Percentiles rank a stretch among this genome's conserved stretches.
phyloP scores from a whole-genome alignment of 345 rosid genomes.

The Schrenkiella parvula region DNA sequence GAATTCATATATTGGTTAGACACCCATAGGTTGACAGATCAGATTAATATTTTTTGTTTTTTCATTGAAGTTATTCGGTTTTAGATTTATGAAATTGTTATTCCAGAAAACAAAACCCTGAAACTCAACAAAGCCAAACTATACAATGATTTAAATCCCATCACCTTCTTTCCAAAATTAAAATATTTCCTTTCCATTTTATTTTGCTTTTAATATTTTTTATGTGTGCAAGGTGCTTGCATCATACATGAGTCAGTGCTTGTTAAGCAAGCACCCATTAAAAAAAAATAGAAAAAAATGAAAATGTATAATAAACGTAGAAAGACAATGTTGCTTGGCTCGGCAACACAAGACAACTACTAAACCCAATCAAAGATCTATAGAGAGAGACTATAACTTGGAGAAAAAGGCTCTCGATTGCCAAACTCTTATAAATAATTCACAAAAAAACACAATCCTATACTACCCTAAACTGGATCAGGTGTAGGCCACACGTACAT shows the following conservation, averaged over 20 bases:
- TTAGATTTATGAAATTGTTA: background rate
- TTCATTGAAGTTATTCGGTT: background rate
- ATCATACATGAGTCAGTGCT: slow-evolving; percentile 75
- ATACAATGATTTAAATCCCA: background rate
- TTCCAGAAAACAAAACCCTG: background rate
- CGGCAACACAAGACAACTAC: slow-evolving; percentile 52
- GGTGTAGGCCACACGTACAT: slow-evolving; percentile 21
- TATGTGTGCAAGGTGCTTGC: slow-evolving; percentile 45
- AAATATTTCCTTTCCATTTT: background rate
- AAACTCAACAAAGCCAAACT: background rate
- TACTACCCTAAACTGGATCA: slow-evolving; percentile 21
- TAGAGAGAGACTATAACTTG: slow-evolving; percentile 26
- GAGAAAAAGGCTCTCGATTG: slow-evolving; percentile 35
- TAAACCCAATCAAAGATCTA: slow-evolving; percentile 41
- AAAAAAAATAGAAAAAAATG: background rate
- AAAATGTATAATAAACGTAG: slow-evolving; percentile 12
- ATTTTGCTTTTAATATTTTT: background rate
- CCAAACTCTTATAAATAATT: slow-evolving; percentile 1
- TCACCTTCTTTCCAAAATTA: slow-evolving; percentile 3
- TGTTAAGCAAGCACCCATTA: slow-evolving; percentile 61
- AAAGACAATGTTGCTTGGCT: slow-evolving; percentile 36
- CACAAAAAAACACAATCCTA: slow-evolving; percentile 14
- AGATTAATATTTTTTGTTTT: background rate
- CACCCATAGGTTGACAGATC: background rate
- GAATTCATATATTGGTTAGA: background rate